Evolutionary conservation across 495 filamentous ascomycete species (phyloP).

Genomic region (Aspergillus biplanus): DNA sequence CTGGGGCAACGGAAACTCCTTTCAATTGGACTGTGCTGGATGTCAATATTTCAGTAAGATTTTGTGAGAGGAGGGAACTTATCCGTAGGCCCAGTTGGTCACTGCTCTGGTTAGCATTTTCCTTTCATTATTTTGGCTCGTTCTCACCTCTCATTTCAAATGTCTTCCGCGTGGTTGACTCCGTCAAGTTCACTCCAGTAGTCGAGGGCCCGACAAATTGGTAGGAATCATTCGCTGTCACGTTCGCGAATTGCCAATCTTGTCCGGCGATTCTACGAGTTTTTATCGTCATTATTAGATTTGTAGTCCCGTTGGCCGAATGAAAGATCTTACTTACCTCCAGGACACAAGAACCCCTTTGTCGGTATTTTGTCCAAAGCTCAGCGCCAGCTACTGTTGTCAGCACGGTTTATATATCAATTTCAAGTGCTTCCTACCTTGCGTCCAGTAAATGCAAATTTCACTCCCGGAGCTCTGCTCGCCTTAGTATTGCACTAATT

Average conservation of each 20-base stretch:
- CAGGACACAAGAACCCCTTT: conserved; percentile 62
- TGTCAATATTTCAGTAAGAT: conserved; percentile 7
- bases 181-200: conserved; percentile 26
- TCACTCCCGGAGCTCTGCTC: conserved; percentile 59
- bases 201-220: conserved; percentile 53
- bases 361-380: conserved; percentile 61
- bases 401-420: background rate
- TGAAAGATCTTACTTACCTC: conserved; percentile 23
- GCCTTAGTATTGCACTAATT: background rate
- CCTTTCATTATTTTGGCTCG: background rate
- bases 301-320: background rate
- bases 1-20: conserved; percentile 55
- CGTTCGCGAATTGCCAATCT: conserved; percentile 71
- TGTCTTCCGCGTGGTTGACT: conserved; percentile 16
- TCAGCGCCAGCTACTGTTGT: conserved; percentile 50
- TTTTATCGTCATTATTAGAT: background rate
- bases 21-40: conserved; percentile 55
- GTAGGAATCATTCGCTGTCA: conserved; percentile 62
- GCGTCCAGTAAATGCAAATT: conserved; percentile 65
- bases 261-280: conserved; percentile 55
- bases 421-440: conserved; percentile 37
- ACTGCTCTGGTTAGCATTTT: conserved; percentile 43
- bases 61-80: conserved; percentile 22
- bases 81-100: conserved; percentile 69
- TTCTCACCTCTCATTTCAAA: conserved; percentile 43